phyloP scores from a whole-genome alignment of 208 protist genomes.

The Trypanosomatidae sp. region DNA sequence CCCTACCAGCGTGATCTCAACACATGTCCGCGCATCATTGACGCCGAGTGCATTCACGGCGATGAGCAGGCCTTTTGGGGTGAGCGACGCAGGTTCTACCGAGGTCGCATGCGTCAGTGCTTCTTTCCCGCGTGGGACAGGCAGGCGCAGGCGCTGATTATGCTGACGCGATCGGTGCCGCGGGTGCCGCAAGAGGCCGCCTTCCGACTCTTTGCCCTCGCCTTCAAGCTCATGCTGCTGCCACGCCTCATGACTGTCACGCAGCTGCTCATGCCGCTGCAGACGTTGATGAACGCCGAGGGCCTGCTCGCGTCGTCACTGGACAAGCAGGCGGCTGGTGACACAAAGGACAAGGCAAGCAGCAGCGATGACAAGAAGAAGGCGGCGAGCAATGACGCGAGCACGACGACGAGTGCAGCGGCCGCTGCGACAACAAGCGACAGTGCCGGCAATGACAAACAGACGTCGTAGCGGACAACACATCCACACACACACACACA shows the following conservation, averaged over 20 bases:
- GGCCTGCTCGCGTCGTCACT: constrained; percentile 16
- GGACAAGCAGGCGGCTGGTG: no score
- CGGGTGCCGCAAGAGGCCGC: constrained; percentile 71
- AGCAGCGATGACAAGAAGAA: no score
- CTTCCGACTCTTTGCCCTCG: constrained; percentile 69
- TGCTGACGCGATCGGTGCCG: constrained; percentile 52
- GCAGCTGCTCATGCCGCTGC: constrained; percentile 50
- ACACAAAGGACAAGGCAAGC: no score
- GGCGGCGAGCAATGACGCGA: no score
- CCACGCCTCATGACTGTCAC: constrained; percentile 27
- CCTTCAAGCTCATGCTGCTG: constrained; percentile 58
- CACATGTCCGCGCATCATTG: constrained; percentile 50
- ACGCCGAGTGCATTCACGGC: constrained; percentile 65
- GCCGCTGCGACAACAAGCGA: no score
- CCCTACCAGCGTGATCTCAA: constrained; percentile 14
- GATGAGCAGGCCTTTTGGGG: constrained; percentile 75
- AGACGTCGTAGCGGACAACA: no score
- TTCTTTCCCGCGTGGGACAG: constrained; percentile 72
- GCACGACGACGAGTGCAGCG: no score
- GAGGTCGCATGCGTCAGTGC: constrained; percentile 8
- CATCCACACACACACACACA: neutral
- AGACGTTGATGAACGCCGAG: constrained; percentile 48
- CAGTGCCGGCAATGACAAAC: no score
- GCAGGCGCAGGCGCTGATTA: constrained; percentile 58
- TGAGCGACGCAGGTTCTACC: constrained; percentile 52